Evolutionary conservation across 805 yeast species (phyloP).

Genomic region (Sugiyamaella marilandica): DNA sequence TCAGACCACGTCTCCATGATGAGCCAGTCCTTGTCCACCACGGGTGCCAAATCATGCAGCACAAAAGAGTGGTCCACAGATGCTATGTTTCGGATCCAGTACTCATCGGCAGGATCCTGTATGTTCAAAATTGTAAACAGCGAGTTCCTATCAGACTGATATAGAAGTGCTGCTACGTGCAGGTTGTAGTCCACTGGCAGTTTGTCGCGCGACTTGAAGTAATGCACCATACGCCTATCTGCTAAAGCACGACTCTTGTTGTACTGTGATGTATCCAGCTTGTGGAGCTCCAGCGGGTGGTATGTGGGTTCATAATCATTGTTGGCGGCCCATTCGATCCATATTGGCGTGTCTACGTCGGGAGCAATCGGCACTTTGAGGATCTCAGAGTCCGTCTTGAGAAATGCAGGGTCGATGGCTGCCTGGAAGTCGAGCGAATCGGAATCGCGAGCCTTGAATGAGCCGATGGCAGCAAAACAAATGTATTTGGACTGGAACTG

Average conservation of each 20-base stretch:
- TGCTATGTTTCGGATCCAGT: constrained; percentile 23
- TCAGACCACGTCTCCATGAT: constrained; percentile 32
- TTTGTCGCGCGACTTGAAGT: constrained; percentile 21
- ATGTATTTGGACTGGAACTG: constrained; percentile 17
- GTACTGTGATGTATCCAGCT: constrained; percentile 24
- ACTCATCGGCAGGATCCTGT: constrained; percentile 18
- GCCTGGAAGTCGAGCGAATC: constrained; percentile 15
- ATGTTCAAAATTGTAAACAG: constrained; percentile 29
- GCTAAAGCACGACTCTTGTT: constrained; percentile 17
- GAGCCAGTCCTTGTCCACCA: constrained; percentile 23
- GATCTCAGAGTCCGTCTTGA: constrained; percentile 8
- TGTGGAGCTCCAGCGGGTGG: constrained; percentile 30
- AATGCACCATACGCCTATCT: constrained; percentile 27
- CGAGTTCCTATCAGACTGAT: constrained; percentile 33
- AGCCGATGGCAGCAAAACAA: constrained; percentile 19
- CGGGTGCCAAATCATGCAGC: constrained; percentile 25
- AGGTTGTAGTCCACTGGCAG: constrained; percentile 22
- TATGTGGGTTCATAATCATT: constrained; percentile 15
- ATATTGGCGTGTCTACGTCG: constrained; percentile 25
- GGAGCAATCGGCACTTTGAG: constrained; percentile 24
- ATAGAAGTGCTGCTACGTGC: constrained; percentile 30
- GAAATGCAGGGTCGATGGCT: constrained; percentile 17
- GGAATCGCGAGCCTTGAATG: constrained; percentile 18
- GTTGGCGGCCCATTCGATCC: constrained; percentile 19
- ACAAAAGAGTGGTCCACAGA: constrained; percentile 31